phyloP scores from a whole-genome alignment of 2,329 filamentous ascomycete genomes.

The Fusarium mangiferae region DNA sequence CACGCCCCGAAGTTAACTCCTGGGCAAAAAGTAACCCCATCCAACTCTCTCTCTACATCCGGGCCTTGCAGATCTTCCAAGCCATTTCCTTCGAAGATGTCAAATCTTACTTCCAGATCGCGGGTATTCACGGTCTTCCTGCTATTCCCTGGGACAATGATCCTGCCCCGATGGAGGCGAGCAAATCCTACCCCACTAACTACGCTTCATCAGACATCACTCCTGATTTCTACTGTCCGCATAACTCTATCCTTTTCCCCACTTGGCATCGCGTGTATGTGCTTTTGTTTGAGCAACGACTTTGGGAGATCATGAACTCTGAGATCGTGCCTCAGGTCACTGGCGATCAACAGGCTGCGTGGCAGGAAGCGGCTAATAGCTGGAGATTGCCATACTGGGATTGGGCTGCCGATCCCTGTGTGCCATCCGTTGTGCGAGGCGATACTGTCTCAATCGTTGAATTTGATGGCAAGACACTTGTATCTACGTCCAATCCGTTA shows the following conservation, averaged over 20 bases:
- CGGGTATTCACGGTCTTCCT: not conserved
- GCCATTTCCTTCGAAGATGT: not conserved
- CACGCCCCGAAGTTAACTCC: not conserved
- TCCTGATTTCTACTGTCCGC: not conserved
- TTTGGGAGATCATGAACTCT: not conserved
- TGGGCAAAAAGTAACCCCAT: not conserved
- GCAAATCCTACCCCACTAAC: not conserved
- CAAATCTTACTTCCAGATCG: not conserved
- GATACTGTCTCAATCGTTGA: not conserved
- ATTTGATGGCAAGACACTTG: too few relatives aligned
- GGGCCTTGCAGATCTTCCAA: not conserved
- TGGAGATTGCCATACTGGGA: not conserved
- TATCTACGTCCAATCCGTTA: too few relatives aligned
- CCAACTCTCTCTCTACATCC: not conserved
- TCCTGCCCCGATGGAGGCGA: not conserved
- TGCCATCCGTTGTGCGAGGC: not conserved
- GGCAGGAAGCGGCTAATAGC: not conserved
- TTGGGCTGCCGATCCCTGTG: not conserved
- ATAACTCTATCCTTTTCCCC: not conserved
- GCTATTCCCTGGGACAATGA: not conserved
- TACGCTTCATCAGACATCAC: not conserved
- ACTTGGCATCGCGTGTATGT: not conserved
- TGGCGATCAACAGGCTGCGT: not conserved
- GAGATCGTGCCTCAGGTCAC: not conserved
- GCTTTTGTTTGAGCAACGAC: not conserved